Evolutionary conservation across 805 yeast genomes (phyloP).

Genomic region (Vanderwaltozyma yarrowii): DNA sequence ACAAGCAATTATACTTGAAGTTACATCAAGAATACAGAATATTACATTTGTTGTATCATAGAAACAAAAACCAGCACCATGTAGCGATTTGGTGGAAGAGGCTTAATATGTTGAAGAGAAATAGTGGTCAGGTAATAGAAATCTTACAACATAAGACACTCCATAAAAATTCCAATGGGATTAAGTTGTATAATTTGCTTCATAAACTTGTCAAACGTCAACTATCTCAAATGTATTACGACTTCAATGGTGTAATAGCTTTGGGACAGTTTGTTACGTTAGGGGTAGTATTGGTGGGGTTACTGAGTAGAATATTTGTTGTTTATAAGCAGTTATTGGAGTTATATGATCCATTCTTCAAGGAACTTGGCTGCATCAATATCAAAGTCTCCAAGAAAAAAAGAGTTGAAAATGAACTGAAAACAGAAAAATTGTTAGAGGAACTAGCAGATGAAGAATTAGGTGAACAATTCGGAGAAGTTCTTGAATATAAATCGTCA

Average conservation of each 20-base stretch:
- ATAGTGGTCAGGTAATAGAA: conserved; percentile 15
- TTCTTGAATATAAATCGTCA: too few species aligned
- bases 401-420: neutral
- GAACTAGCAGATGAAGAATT: conserved; percentile 1
- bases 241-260: conserved; percentile 57
- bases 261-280: conserved; percentile 68
- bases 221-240: conserved; percentile 43
- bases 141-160: conserved; percentile 1
- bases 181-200: conserved; percentile 8
- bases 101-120: conserved; percentile 52
- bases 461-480: conserved; percentile 2
- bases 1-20: neutral
- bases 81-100: conserved; percentile 69
- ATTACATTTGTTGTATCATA: conserved; percentile 53
- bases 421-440: conserved; percentile 2
- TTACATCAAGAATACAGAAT: conserved; percentile 44
- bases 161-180: conserved; percentile 7
- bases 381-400: neutral
- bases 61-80: conserved; percentile 70
- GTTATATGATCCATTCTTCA: conserved; percentile 3
- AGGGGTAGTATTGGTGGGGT: conserved; percentile 60
- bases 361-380: neutral
- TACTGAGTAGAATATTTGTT: conserved; percentile 36
- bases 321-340: conserved; percentile 13
- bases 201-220: conserved; percentile 27